Percentiles rank a stretch among this genome's conserved stretches.
These are phyloP conservation scores for Tetracentron sinense DNA, from an alignment of 164 flowering plant species.

Conservation along the genomic window DNA sequence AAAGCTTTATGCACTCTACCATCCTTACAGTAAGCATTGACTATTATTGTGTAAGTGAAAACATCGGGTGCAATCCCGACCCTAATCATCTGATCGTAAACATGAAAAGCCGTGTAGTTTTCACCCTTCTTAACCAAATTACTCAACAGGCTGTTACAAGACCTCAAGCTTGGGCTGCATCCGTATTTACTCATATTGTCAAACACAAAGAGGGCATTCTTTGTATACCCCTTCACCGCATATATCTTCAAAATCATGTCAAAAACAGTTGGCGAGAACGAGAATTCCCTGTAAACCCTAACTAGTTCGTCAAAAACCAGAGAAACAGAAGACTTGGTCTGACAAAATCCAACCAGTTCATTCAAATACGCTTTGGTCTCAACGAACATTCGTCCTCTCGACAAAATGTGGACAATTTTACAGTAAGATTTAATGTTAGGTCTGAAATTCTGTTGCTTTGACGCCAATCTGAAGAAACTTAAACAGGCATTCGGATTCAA, in stretches of 20 bases:
- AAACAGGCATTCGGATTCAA: constrained; percentile 51
- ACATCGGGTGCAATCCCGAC: constrained; percentile 71
- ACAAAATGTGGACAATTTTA: constrained; percentile 65
- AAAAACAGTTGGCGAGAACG: constrained; percentile 66
- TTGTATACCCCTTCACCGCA: constrained; percentile 56
- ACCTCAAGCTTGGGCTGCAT: constrained; percentile 61
- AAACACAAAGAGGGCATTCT: constrained; percentile 74
- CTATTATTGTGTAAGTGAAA: constrained; percentile 60
- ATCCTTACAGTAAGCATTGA: constrained; percentile 72
- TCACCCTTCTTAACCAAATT: constrained; percentile 51
- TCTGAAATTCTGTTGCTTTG: constrained; percentile 42
- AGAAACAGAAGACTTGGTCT: constrained; percentile 18
- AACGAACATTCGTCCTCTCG: constrained; percentile 56
- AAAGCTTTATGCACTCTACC: constrained; percentile 50
- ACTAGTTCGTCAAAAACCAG: constrained; percentile 56
- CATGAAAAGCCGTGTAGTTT: constrained; percentile 28
- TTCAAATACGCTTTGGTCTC: constrained; percentile 46
- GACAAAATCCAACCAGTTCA: constrained; percentile 38
- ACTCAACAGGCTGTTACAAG: constrained; percentile 79
- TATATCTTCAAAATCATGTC: constrained; percentile 78
- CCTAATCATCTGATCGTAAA: constrained; percentile 63
- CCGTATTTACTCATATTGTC: constrained; percentile 75
- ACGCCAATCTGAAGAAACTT: constrained; percentile 56
- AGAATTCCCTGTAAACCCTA: constrained; percentile 55
- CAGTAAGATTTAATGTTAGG: constrained; percentile 58